Evolutionary conservation across 495 filamentous ascomycete species (phyloP).

Genomic region (Penicillium roqueforti): DNA sequence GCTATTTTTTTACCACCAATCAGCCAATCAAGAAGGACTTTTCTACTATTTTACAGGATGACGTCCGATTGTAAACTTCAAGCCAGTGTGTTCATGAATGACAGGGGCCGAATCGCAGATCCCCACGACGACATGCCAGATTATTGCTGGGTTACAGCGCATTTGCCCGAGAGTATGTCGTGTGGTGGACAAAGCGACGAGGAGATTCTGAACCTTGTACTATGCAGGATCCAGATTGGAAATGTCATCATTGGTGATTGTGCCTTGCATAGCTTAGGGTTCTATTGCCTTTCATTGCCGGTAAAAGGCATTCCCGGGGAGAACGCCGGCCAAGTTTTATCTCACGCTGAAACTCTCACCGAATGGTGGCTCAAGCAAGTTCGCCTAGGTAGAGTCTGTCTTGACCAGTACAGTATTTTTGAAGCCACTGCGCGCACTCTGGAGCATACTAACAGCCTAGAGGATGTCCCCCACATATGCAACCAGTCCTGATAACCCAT

Average conservation of each 20-base stretch:
- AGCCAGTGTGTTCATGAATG: not conserved
- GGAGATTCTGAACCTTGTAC: not conserved
- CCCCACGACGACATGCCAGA: not conserved
- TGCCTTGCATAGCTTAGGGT: not conserved
- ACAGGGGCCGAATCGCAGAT: not conserved
- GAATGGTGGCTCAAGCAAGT: not conserved
- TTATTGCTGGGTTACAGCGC: not conserved
- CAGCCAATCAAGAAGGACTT: not conserved
- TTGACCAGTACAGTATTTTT: conserved; percentile 1
- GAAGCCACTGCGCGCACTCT: not conserved
- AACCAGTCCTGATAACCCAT: not conserved
- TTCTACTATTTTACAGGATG: not conserved
- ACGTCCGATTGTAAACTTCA: not conserved
- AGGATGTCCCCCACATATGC: not conserved
- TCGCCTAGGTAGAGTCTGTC: not conserved
- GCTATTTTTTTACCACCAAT: not conserved
- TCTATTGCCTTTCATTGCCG: not conserved
- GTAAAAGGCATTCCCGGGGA: not conserved
- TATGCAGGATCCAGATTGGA: not conserved
- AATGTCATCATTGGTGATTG: not conserved
- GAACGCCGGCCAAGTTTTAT: not conserved
- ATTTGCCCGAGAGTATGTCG: not conserved
- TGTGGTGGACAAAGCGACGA: not conserved
- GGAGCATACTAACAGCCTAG: not conserved
- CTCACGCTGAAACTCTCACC: not conserved